Percentiles rank a stretch among this genome's conserved stretches.
These are phyloP conservation scores for Amborella trichopoda DNA, from an alignment of 164 flowering plant species.

Conservation along the genomic window DNA sequence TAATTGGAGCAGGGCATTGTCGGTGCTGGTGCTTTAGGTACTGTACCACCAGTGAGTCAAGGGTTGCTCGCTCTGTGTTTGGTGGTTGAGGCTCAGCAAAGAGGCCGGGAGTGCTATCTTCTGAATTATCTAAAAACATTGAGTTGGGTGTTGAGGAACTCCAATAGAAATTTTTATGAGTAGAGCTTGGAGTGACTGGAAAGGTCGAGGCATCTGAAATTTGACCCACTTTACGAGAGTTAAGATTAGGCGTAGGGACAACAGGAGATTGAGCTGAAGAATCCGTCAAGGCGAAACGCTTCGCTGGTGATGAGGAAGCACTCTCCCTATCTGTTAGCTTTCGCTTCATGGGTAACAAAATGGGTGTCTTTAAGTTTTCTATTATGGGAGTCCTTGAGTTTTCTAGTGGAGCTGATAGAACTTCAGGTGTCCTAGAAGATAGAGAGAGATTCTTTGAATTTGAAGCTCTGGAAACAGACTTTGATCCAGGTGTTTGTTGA, in stretches of 20 bases:
- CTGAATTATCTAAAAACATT: conserved; percentile 21
- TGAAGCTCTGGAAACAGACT: conserved; percentile 13
- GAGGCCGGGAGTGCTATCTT: conserved; percentile 16
- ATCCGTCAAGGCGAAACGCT: conserved; percentile 51
- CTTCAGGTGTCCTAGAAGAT: conserved; percentile 21
- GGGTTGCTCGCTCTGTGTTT: conserved; percentile 56
- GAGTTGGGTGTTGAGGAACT: conserved; percentile 17
- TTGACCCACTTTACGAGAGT: conserved; percentile 27
- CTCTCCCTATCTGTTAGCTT: conserved; percentile 68
- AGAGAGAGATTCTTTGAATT: conserved; percentile 23
- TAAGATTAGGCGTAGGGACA: conserved; percentile 32
- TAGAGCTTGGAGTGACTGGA: conserved; percentile 39
- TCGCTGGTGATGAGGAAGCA: conserved; percentile 30
- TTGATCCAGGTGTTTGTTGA: conserved; percentile 21
- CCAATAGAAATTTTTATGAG: conserved; percentile 32
- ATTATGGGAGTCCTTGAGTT: conserved; percentile 31
- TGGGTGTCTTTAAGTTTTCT: conserved; percentile 49
- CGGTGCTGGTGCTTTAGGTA: conserved; percentile 95
- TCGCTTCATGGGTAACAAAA: conserved; percentile 64
- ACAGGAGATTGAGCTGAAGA: conserved; percentile 41
- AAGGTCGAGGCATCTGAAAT: conserved; percentile 30
- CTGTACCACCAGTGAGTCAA: conserved; percentile 88
- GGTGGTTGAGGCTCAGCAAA: conserved; percentile 36
- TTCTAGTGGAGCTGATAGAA: conserved; percentile 14
- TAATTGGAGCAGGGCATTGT: conserved; percentile 93